phyloP scores from a whole-genome alignment of 441 rosid genomes.

The Pelargonium cotyledonis region DNA sequence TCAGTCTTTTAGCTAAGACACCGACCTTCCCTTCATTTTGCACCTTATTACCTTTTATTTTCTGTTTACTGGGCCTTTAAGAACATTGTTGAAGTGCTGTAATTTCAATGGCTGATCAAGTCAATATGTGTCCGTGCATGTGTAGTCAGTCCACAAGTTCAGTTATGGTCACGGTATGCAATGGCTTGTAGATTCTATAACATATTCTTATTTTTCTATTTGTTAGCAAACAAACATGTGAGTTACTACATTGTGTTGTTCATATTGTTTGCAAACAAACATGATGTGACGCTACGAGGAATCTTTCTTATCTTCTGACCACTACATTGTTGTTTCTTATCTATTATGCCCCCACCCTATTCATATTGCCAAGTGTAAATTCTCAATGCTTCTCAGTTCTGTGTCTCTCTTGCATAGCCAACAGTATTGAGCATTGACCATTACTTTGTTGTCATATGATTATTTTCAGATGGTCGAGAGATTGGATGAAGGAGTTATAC shows the following conservation, averaged over 20 bases:
- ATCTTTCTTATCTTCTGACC: background rate
- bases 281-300: background rate
- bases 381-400: background rate
- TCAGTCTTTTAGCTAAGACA: background rate
- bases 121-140: background rate
- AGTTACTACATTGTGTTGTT: no score
- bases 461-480: constrained; percentile 79
- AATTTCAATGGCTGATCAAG: background rate
- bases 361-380: background rate
- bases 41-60: background rate
- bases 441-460: constrained; percentile 5
- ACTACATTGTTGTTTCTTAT: background rate
- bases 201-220: background rate
- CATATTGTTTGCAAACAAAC: background rate
- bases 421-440: background rate
- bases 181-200: background rate
- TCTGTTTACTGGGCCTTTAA: background rate
- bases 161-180: background rate
- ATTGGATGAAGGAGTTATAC: constrained; percentile 80
- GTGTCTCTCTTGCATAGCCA: background rate
- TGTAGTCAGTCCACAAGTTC: background rate
- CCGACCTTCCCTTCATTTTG: background rate
- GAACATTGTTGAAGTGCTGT: background rate
- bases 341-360: background rate
- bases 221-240: background rate